A percentile compares a stretch with the other conserved stretches of the same genome.
Conservation (phyloP, 768 basidiomycete species). For the Calvatia gigantea region DNA sequence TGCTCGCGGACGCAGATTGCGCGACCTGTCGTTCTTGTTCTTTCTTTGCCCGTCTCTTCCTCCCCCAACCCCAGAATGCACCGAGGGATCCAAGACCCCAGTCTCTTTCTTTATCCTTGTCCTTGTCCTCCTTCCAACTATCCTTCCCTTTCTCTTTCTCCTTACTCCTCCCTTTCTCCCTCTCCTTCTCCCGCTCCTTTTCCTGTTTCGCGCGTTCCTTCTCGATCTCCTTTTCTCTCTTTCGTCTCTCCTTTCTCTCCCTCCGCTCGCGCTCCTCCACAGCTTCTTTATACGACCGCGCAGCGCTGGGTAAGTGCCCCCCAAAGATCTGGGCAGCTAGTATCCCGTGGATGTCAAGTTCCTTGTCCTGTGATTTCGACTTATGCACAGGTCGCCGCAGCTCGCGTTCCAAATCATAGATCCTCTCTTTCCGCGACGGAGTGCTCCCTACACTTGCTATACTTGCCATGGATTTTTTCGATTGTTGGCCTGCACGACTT, state of each 20-base stretch:
- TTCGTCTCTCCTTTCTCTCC: conserved; percentile 24
- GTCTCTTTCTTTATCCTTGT: conserved; percentile 6
- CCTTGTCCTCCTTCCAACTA: conserved; percentile 9
- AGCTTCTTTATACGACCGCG: not conserved
- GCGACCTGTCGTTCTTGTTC: too few species aligned
- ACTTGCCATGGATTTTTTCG: too few species aligned
- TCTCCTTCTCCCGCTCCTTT: conserved; percentile 18
- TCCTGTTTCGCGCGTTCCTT: conserved; percentile 10
- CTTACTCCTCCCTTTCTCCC: conserved; percentile 15
- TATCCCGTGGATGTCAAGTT: not conserved
- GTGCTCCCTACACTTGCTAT: too few species aligned
- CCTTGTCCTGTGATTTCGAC: not conserved
- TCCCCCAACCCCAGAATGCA: too few species aligned
- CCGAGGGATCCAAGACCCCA: not conserved
- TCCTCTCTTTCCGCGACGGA: not conserved
- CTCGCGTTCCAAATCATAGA: not conserved
- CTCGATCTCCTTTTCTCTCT: conserved; percentile 26
- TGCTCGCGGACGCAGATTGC: not conserved
- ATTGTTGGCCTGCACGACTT: too few species aligned
- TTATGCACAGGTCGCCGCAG: not conserved
- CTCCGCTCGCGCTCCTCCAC: conserved; percentile 13
- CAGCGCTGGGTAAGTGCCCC: not conserved
- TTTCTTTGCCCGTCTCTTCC: too few species aligned
- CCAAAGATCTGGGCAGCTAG: conserved; percentile 1
- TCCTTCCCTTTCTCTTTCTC: conserved; percentile 6